These are phyloP conservation scores for Lactarius indigo DNA, from an alignment of 768 basidiomycete genomes.

Conservation along the genomic window DNA sequence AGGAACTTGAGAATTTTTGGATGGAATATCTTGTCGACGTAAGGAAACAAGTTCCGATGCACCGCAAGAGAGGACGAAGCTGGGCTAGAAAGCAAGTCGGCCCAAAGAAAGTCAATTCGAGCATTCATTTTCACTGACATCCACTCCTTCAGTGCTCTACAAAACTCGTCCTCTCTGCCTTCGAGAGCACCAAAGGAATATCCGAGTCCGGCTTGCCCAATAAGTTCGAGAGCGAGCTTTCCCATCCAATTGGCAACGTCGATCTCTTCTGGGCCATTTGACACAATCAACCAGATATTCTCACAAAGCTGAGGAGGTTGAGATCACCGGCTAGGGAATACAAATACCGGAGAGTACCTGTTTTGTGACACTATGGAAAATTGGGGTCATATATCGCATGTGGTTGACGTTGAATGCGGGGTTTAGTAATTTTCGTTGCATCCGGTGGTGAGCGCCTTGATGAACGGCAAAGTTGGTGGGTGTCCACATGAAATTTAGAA, in stretches of 20 bases:
- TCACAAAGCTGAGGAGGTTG: no score
- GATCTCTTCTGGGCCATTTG: conserved; percentile 14
- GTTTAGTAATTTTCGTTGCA: conserved; percentile 13
- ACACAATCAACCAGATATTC: no score
- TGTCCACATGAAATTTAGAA: not conserved
- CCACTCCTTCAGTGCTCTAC: conserved; percentile 20
- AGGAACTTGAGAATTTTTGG: conserved; percentile 34
- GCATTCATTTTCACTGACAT: not conserved
- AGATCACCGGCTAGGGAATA: no score
- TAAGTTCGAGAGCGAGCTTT: conserved; percentile 25
- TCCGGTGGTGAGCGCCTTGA: conserved; percentile 8
- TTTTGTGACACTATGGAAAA: conserved; percentile 22
- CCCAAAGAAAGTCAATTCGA: not conserved
- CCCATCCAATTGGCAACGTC: conserved; percentile 25
- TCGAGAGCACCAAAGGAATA: conserved; percentile 24
- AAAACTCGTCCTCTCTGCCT: no score
- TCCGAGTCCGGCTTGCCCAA: conserved; percentile 28
- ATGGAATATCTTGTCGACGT: not conserved
- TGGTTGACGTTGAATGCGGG: conserved; percentile 26
- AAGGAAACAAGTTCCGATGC: conserved; percentile 15
- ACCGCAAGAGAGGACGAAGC: conserved; percentile 1
- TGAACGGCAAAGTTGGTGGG: not conserved
- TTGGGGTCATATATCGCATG: conserved; percentile 27
- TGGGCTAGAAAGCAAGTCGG: conserved; percentile 14
- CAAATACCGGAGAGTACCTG: conserved; percentile 5